Conservation (phyloP, 495 filamentous ascomycete genomes). For the Hypoxylon trugodes region DNA sequence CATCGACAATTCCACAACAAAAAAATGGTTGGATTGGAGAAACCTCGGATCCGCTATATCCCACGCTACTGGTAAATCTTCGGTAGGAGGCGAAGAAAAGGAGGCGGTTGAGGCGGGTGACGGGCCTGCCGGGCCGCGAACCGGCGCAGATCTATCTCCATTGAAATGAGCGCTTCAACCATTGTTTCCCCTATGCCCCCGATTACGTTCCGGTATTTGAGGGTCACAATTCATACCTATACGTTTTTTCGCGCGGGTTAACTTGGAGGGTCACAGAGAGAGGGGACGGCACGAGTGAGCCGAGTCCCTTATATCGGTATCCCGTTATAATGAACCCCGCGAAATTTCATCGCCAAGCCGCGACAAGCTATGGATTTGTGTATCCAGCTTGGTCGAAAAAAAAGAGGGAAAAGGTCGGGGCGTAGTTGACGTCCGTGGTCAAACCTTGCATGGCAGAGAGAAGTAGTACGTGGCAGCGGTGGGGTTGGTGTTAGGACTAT, state of each 20-base stretch:
- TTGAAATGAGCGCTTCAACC: slow-evolving; percentile 21
- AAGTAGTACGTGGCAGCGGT: slow-evolving; percentile 15
- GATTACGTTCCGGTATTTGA: slow-evolving; percentile 29
- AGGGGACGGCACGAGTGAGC: slow-evolving; percentile 22
- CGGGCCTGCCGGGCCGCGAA: slow-evolving; percentile 24
- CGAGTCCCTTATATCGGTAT: slow-evolving; percentile 10
- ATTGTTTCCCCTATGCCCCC: slow-evolving; percentile 4
- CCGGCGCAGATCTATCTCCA: slow-evolving; percentile 37
- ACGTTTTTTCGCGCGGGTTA: slow-evolving; percentile 1
- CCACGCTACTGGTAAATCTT: slow-evolving; percentile 30
- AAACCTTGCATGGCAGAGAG: slow-evolving; percentile 21
- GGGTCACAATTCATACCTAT: slow-evolving; percentile 40
- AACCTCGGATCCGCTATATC: slow-evolving; percentile 24
- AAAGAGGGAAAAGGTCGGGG: neutral
- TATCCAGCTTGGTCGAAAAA: slow-evolving; percentile 7
- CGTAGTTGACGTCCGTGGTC: neutral
- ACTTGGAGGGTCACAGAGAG: slow-evolving; percentile 21
- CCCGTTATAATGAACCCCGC: slow-evolving; percentile 21
- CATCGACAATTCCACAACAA: neutral
- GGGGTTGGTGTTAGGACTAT: slow-evolving; percentile 22
- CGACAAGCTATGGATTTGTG: slow-evolving; percentile 1
- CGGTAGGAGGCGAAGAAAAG: too few species aligned
- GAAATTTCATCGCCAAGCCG: slow-evolving; percentile 26
- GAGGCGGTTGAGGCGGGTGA: neutral
- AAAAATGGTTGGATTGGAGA: slow-evolving; percentile 31